Percentiles rank a stretch among this genome's conserved stretches.
These are phyloP conservation scores for Parsonsia alboflavescens DNA, from an alignment of 257 asterid species.

Conservation along the genomic window DNA sequence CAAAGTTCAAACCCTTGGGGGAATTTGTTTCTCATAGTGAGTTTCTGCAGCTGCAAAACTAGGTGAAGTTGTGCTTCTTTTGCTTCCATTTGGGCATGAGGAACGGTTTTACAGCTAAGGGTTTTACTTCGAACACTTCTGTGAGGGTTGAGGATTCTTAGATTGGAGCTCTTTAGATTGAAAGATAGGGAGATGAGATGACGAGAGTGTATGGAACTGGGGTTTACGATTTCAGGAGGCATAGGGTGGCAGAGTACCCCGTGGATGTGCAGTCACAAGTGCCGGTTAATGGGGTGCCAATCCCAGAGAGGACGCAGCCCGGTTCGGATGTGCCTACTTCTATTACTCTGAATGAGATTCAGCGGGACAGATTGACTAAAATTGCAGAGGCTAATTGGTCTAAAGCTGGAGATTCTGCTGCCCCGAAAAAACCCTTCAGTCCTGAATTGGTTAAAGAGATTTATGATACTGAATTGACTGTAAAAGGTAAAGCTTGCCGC, in stretches of 20 bases:
- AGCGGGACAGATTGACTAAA: conserved; percentile 79
- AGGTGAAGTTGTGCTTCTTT: too few relatives aligned
- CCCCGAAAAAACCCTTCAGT: conserved; percentile 56
- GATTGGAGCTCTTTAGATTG: background rate
- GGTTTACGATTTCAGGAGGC: conserved; percentile 79
- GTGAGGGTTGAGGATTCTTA: too few relatives aligned
- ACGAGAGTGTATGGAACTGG: conserved; percentile 80
- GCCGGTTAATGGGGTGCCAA: conserved; percentile 7
- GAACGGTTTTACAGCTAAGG: too few relatives aligned
- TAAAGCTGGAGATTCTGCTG: conserved; percentile 39
- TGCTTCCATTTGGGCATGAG: too few relatives aligned
- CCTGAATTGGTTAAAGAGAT: conserved; percentile 73
- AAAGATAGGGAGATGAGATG: conserved; percentile 29
- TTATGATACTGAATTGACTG: conserved; percentile 72
- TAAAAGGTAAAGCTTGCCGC: conserved; percentile 41
- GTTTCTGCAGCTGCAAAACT: too few relatives aligned
- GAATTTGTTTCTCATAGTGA: too few relatives aligned
- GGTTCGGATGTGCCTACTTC: conserved; percentile 55
- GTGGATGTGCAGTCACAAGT: conserved; percentile 33
- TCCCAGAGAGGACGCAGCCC: conserved; percentile 43
- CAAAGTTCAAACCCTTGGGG: too few relatives aligned
- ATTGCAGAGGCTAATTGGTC: conserved; percentile 84
- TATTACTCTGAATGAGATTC: conserved; percentile 83
- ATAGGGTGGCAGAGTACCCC: conserved; percentile 94
- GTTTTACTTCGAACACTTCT: too few relatives aligned